A percentile compares a stretch with the other conserved stretches of the same genome.
These are phyloP conservation scores for Bisporella sp. DNA, from an alignment of 2,329 filamentous ascomycete species.

Conservation along the genomic window DNA sequence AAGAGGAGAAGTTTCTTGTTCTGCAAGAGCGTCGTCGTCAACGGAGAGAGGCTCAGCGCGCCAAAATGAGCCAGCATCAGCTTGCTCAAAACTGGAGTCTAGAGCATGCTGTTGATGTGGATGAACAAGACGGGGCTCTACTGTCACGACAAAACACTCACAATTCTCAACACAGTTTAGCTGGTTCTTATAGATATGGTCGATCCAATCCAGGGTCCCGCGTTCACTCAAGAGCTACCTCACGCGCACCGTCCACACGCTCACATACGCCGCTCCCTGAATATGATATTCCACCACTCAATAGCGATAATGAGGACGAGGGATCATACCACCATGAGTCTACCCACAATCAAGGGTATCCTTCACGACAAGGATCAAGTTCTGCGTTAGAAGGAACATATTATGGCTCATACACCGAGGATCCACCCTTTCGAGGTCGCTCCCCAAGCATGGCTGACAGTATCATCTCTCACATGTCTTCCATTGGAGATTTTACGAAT, in stretches of 20 bases:
- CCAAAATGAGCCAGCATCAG: conserved; percentile 43
- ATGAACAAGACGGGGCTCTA: conserved; percentile 24
- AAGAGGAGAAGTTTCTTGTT: conserved; percentile 53
- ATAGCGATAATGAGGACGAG: conserved; percentile 44
- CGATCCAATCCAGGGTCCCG: conserved; percentile 24
- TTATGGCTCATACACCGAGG: conserved; percentile 59
- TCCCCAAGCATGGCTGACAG: conserved; percentile 79
- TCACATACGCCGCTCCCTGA: conserved; percentile 30
- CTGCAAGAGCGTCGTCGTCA: conserved; percentile 52
- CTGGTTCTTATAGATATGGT: conserved; percentile 13
- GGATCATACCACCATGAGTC: neutral
- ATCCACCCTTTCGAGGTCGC: conserved; percentile 53
- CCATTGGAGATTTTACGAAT: conserved; percentile 54
- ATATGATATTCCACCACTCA: conserved; percentile 28
- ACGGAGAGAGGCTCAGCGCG: conserved; percentile 49
- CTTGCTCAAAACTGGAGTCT: conserved; percentile 65
- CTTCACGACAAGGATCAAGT: conserved; percentile 36
- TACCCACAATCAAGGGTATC: conserved; percentile 32
- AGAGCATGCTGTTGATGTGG: conserved; percentile 58
- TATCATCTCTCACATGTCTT: conserved; percentile 63
- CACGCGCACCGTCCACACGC: conserved; percentile 24
- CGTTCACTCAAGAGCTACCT: conserved; percentile 20
- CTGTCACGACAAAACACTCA: conserved; percentile 21
- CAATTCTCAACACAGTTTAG: conserved; percentile 19
- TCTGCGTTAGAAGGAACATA: conserved; percentile 69